Conservation (phyloP, 2,329 filamentous ascomycete genomes). For the Monilinia laxa region DNA sequence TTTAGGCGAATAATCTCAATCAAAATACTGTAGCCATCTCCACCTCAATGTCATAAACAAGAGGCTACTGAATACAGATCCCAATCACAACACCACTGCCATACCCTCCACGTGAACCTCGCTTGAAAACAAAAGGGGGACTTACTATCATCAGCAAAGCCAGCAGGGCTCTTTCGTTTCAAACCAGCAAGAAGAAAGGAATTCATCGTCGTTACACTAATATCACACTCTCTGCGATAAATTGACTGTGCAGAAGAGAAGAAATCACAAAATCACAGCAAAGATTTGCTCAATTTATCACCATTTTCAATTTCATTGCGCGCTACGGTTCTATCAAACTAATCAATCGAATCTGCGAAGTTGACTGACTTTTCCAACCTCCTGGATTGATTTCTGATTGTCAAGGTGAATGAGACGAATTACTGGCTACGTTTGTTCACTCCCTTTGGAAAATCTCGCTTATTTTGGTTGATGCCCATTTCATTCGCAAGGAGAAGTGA, state of each 20-base stretch:
- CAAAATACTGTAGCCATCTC: no score
- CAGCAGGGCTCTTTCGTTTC: background rate
- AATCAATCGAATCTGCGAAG: background rate
- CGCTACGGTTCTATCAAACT: background rate
- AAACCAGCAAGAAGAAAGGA: background rate
- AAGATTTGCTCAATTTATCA: background rate
- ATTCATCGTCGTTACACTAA: no score
- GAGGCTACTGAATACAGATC: no score
- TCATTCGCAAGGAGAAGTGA: background rate
- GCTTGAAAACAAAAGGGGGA: background rate
- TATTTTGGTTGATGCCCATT: background rate
- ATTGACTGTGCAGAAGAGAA: no score
- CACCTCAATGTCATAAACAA: no score
- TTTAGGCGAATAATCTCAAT: no score
- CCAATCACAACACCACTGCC: background rate
- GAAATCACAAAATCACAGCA: background rate
- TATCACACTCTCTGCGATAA: no score
- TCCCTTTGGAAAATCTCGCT: conserved; percentile 1
- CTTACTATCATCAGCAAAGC: background rate
- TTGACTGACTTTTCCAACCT: background rate
- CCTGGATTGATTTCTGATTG: background rate
- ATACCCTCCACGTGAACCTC: background rate
- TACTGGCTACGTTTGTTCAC: background rate
- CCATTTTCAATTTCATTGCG: background rate
- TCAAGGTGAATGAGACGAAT: background rate